Evolutionary conservation across 768 basidiomycete genomes (phyloP), one percentile per base, ranked within the genome.

Genomic region (Royoungia palumana): DNA sequence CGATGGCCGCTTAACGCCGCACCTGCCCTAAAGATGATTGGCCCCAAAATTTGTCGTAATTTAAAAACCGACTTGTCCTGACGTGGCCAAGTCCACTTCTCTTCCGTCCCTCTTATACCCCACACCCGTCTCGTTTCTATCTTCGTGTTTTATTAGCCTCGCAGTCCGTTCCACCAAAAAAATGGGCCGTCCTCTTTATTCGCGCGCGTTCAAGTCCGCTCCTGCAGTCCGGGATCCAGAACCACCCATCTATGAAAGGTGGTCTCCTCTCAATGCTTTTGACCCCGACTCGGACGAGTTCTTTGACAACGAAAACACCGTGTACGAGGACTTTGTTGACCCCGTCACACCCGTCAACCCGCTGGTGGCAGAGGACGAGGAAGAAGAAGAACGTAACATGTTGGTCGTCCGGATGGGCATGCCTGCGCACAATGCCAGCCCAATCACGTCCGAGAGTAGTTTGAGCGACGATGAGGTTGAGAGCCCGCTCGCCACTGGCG

Each of bases 241-340:
- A 53, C 46, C 54, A 10, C 55, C 57, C 19, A 50, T 38, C 16
- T 81, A 71, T 73, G 73, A 80, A 63, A 80, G 70, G 63, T 89
- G 85, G 85, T 78, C 81, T 47, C 67, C 72, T 53, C 74, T 72
- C 67, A 85, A 86, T 61, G 72, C 78, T 10, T 89, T 89, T 64
- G 85, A 89, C 66, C 87, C 87, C 6, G 87, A 89, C 66, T 82
- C 85, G n/a, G 85, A 87, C 58, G 85, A 86, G 55, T 87, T 87
- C 61, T 84, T 85, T 61, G 70, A 69, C 50, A 69, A 68, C 45
- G 82, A 82, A 28, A 75, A 83, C 51, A 68, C 71, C 12, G 75
- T 75, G 41, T 82, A 80, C 66, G 87, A 89, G 74, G 80, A 78
- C 54, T 83, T 85, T 66, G 55, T 85, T 60, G 75, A 72, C 66